phyloP scores from a whole-genome alignment of 768 basidiomycete species.

The Rhodosporidiobolus sp. region DNA sequence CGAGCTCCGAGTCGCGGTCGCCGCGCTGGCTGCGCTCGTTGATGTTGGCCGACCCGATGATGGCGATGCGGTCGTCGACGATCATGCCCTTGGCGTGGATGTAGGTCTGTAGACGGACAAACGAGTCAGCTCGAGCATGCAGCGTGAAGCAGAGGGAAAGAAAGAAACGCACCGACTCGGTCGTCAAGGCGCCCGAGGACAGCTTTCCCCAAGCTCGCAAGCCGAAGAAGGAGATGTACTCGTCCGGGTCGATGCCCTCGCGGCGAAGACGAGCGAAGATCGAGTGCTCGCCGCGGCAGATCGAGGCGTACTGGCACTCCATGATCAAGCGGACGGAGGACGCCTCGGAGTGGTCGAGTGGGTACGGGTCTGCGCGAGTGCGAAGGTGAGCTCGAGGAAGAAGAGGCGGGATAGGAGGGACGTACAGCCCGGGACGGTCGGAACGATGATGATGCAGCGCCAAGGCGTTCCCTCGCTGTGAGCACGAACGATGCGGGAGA shows the following conservation, averaged over 20 bases:
- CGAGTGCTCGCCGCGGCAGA: conserved; percentile 82
- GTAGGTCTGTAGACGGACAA: conserved; percentile 27
- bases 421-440: conserved; percentile 86
- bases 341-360: conserved; percentile 88
- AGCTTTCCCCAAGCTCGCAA: conserved; percentile 92
- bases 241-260: conserved; percentile 86
- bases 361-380: conserved; percentile 45
- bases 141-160: not conserved
- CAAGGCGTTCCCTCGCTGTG: conserved; percentile 74
- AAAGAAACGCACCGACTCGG: conserved; percentile 60
- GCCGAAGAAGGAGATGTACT: conserved; percentile 86
- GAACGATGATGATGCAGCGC: conserved; percentile 90
- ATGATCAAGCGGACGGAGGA: conserved; percentile 91
- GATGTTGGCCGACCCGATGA: conserved; percentile 89
- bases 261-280: conserved; percentile 81
- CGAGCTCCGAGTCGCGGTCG: conserved; percentile 93
- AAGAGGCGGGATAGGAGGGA: conserved; percentile 49
- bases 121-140: conserved; percentile 28
- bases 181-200: conserved; percentile 74
- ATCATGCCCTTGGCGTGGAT: conserved; percentile 57
- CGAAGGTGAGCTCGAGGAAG: not conserved
- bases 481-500: conserved; percentile 83
- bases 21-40: conserved; percentile 95
- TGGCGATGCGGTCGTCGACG: conserved; percentile 89
- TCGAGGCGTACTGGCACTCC: conserved; percentile 88